A percentile compares a stretch with the other conserved stretches of the same genome.
phyloP scores from a whole-genome alignment of 1,284 basidiomycete species.

The Chondrostereum purpureum region DNA sequence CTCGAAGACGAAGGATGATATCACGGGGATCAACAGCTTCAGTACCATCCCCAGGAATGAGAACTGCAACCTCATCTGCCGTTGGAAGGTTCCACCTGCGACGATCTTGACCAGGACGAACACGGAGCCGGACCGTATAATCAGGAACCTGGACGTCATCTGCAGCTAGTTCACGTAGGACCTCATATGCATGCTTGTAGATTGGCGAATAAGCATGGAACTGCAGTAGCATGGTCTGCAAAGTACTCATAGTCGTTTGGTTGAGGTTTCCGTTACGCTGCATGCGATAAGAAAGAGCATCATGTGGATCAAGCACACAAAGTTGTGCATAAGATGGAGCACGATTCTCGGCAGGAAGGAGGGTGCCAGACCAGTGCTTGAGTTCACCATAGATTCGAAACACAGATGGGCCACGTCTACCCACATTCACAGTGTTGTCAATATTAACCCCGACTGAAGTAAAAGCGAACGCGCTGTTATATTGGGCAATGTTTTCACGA shows the following conservation, averaged over 20 bases:
- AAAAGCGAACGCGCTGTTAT: slow-evolving; percentile 25
- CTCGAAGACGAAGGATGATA: slow-evolving; percentile 23
- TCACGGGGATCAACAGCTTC: slow-evolving; percentile 19
- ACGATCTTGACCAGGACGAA: slow-evolving; percentile 19
- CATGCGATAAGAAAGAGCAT: slow-evolving; percentile 19
- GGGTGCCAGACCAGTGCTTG: slow-evolving; percentile 20
- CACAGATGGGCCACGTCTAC: slow-evolving; percentile 15
- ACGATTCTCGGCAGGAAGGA: slow-evolving; percentile 15
- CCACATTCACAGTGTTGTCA: slow-evolving; percentile 10
- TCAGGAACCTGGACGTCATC: slow-evolving; percentile 17
- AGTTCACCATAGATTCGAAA: slow-evolving; percentile 24
- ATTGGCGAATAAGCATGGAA: slow-evolving; percentile 24
- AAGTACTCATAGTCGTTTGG: slow-evolving; percentile 15
- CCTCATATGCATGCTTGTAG: slow-evolving; percentile 25
- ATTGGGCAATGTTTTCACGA: slow-evolving; percentile 20
- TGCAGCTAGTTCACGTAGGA: slow-evolving; percentile 16
- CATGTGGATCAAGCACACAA: slow-evolving; percentile 24
- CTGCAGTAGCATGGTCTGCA: slow-evolving; percentile 22
- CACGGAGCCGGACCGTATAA: slow-evolving; percentile 17
- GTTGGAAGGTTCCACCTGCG: slow-evolving; percentile 30
- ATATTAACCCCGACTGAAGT: slow-evolving; percentile 21
- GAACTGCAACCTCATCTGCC: slow-evolving; percentile 30
- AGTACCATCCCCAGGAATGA: slow-evolving; percentile 23
- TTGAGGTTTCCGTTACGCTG: slow-evolving; percentile 20
- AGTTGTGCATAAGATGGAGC: slow-evolving; percentile 14